phyloP scores from a whole-genome alignment of 768 basidiomycete species.

The Boletus pseudopeckii region DNA sequence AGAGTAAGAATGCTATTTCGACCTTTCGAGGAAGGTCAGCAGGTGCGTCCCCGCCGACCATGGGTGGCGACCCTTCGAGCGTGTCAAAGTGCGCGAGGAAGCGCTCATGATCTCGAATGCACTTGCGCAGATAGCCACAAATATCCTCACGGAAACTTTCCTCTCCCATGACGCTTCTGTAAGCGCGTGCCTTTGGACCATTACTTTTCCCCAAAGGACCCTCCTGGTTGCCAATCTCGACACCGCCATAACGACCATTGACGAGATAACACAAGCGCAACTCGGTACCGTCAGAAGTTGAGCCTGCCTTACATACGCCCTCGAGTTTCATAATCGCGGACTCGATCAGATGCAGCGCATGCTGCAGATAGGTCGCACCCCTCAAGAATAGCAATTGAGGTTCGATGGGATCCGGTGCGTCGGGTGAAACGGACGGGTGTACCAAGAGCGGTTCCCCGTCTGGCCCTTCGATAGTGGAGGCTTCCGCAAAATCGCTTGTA shows the following conservation, averaged over 20 bases:
- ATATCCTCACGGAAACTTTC: slow-evolving; percentile 60
- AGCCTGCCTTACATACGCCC: slow-evolving; percentile 54
- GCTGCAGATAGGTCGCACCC: slow-evolving; percentile 79
- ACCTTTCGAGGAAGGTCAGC: slow-evolving; percentile 48
- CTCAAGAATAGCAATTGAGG: slow-evolving; percentile 81
- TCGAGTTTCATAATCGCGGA: slow-evolving; percentile 68
- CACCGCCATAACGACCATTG: slow-evolving; percentile 76
- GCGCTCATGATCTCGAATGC: slow-evolving; percentile 79
- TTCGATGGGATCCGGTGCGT: slow-evolving; percentile 85
- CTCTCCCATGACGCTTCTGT: slow-evolving; percentile 56
- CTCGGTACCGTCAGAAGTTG: slow-evolving; percentile 64
- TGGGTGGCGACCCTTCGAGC: slow-evolving; percentile 43
- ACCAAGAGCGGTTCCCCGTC: slow-evolving; percentile 51
- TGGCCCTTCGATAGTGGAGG: slow-evolving; percentile 39
- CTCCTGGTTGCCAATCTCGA: slow-evolving; percentile 78
- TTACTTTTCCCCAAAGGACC: slow-evolving; percentile 65
- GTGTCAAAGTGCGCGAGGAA: slow-evolving; percentile 83
- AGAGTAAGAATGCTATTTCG: slow-evolving; percentile 66
- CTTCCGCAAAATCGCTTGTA: slow-evolving; percentile 48
- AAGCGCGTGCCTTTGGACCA: slow-evolving; percentile 61
- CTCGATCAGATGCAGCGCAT: slow-evolving; percentile 75
- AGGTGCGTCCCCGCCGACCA: slow-evolving; percentile 12
- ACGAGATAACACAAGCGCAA: slow-evolving; percentile 73
- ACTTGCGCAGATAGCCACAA: slow-evolving; percentile 58
- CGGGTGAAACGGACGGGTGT: slow-evolving; percentile 73